Evolutionary conservation across 768 basidiomycete genomes (phyloP).

Genomic region (Lentinula aciculospora): DNA sequence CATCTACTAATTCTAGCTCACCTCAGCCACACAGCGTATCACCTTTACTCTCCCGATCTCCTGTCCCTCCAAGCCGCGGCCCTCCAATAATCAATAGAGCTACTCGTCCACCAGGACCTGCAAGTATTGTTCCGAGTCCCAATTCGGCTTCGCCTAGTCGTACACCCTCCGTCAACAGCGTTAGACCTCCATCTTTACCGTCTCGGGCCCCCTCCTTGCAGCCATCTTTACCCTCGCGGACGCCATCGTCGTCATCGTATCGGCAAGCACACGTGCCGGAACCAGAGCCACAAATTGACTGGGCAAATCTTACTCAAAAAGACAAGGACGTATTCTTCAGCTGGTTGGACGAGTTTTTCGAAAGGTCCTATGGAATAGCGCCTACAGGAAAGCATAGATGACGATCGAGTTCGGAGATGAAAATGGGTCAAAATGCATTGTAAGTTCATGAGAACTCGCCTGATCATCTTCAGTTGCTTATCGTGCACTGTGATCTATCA

Average conservation of each 20-base stretch:
- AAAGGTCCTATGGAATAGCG: slow-evolving; percentile 24
- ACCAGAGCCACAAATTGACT: slow-evolving; percentile 43
- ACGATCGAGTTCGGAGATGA: too few relatives aligned
- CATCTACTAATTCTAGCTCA: slow-evolving; percentile 15
- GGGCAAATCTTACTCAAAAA: slow-evolving; percentile 58
- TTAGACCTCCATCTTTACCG: background rate
- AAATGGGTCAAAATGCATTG: background rate
- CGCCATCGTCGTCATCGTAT: background rate
- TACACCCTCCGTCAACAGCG: slow-evolving; percentile 8
- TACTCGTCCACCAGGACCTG: slow-evolving; percentile 22
- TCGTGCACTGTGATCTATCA: too few relatives aligned
- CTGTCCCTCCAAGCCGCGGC: slow-evolving; percentile 7
- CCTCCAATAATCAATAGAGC: slow-evolving; percentile 29
- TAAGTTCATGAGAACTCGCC: too few relatives aligned
- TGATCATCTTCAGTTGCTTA: too few relatives aligned
- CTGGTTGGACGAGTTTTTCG: slow-evolving; percentile 83
- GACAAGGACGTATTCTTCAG: slow-evolving; percentile 71
- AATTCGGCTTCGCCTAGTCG: slow-evolving; percentile 6
- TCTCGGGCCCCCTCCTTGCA: background rate
- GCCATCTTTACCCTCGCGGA: background rate
- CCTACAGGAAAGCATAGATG: background rate
- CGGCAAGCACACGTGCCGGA: background rate
- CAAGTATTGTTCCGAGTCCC: slow-evolving; percentile 4
- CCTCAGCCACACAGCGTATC: slow-evolving; percentile 14
- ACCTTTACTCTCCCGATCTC: background rate